A percentile compares a stretch with the other conserved stretches of the same genome.
Conservation (phyloP, 2,329 filamentous ascomycete genomes). For the Diplodia corticola region DNA sequence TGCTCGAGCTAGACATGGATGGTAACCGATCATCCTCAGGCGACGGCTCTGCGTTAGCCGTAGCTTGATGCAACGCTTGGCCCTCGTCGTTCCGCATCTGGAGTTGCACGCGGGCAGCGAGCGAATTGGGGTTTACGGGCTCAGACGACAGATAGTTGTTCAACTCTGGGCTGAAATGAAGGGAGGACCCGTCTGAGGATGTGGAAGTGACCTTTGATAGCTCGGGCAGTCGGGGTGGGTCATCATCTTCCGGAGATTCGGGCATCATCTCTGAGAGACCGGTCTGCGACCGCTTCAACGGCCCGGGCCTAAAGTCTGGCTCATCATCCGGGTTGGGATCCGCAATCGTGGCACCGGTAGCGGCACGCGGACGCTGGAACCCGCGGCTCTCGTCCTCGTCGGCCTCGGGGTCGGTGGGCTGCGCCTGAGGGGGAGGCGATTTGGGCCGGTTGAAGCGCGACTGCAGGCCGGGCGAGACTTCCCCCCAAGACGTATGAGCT, state of each 20-base stretch:
- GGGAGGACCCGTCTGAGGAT: constrained; percentile 29
- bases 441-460: constrained; percentile 26
- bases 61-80: constrained; percentile 49
- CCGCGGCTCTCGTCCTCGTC: constrained; percentile 10
- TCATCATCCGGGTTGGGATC: constrained; percentile 33
- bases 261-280: constrained; percentile 42
- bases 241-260: constrained; percentile 34
- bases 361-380: constrained; percentile 29
- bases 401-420: not conserved
- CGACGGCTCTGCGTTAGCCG: constrained; percentile 31
- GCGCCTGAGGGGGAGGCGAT: constrained; percentile 19
- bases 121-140: constrained; percentile 42
- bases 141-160: constrained; percentile 36
- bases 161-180: constrained; percentile 30
- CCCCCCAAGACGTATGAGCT: constrained; percentile 36
- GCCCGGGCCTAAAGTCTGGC: constrained; percentile 37
- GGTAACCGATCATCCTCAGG: constrained; percentile 29
- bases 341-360: constrained; percentile 30
- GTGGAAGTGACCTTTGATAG: constrained; percentile 23
- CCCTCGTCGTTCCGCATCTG: constrained; percentile 57
- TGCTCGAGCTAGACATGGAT: constrained; percentile 36
- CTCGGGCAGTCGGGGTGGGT: constrained; percentile 46
- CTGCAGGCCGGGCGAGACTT: constrained; percentile 39
- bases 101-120: constrained; percentile 49
- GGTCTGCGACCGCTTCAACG: constrained; percentile 61